Percentiles rank a stretch among this genome's conserved stretches.
Conservation (phyloP, 345 rosid species). For the Populus tremula region DNA sequence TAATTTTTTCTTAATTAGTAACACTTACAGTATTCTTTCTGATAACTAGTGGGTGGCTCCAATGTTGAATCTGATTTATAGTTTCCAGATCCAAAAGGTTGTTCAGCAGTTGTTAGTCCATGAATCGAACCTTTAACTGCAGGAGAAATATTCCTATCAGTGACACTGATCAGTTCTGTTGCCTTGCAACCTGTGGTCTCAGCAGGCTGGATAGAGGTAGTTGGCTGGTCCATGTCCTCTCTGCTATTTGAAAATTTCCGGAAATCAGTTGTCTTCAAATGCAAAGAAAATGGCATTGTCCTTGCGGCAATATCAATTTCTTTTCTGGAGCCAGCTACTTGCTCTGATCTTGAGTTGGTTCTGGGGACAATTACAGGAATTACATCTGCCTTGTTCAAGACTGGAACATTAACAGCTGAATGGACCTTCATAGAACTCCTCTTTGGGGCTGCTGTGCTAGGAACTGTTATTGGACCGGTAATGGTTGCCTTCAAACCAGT, state of each 20-base stretch:
- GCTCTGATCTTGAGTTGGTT: conserved; percentile 58
- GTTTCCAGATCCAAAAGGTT: conserved; percentile 45
- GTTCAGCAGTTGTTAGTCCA: conserved; percentile 50
- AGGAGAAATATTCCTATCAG: conserved; percentile 43
- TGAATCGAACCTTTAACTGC: conserved; percentile 43
- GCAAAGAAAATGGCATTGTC: conserved; percentile 97
- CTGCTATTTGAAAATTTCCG: conserved; percentile 56
- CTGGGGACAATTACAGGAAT: conserved; percentile 84
- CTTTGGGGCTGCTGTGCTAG: conserved; percentile 53
- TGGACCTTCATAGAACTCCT: conserved; percentile 50
- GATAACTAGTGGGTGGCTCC: conserved; percentile 54
- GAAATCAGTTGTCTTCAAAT: conserved; percentile 61
- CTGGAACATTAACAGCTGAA: conserved; percentile 42
- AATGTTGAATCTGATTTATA: conserved; percentile 40
- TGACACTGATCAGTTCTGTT: conserved; percentile 38
- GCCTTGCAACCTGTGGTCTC: conserved; percentile 46
- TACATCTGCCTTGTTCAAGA: conserved; percentile 59
- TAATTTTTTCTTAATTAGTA: neutral
- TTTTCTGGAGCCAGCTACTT: conserved; percentile 64
- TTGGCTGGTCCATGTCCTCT: conserved; percentile 58
- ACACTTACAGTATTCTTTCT: conserved; percentile 63
- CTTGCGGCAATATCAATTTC: conserved; percentile 75
- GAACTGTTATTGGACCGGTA: conserved; percentile 37
- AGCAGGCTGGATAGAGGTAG: conserved; percentile 31
- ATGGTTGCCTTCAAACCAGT: conserved; percentile 43